phyloP scores from a whole-genome alignment of 371 early-diverging fungal genomes.

The Batrachochytrium dendrobatidis region DNA sequence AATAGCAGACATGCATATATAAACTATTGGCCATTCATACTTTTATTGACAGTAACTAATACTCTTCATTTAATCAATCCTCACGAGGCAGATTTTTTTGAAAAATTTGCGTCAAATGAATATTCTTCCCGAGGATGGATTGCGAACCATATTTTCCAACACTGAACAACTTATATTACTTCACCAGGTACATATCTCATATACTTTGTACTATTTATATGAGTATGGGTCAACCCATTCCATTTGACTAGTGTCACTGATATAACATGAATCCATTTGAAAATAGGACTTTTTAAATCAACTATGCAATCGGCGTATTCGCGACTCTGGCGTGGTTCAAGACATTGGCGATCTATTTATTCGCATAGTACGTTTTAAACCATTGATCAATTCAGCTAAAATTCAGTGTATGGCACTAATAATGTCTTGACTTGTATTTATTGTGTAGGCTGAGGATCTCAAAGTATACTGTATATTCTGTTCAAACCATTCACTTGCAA shows the following conservation, averaged over 20 bases:
- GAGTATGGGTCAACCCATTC: too few species aligned
- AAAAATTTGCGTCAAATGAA: conserved; percentile 18
- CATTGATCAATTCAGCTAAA: not conserved
- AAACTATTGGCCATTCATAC: too few species aligned
- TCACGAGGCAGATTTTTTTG: not conserved
- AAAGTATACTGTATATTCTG: conserved; percentile 46
- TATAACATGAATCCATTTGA: not conserved
- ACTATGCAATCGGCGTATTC: conserved; percentile 10
- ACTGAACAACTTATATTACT: conserved; percentile 41
- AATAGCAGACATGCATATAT: not conserved
- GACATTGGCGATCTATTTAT: not conserved
- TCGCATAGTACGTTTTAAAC: not conserved
- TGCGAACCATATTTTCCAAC: conserved; percentile 49
- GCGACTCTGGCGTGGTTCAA: not conserved
- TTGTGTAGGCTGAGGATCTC: conserved; percentile 35
- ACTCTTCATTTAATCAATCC: too few species aligned
- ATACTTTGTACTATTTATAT: too few species aligned
- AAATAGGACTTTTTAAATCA: conserved; percentile 18
- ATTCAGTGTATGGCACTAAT: not conserved
- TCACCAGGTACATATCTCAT: conserved; percentile 30
- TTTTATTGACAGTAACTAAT: too few species aligned
- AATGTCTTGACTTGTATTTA: not conserved
- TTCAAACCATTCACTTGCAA: conserved; percentile 44
- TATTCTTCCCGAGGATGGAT: conserved; percentile 37
- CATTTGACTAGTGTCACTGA: too few species aligned